Conservation (phyloP, 306 rosid genomes). For the Cicer judaicum region DNA sequence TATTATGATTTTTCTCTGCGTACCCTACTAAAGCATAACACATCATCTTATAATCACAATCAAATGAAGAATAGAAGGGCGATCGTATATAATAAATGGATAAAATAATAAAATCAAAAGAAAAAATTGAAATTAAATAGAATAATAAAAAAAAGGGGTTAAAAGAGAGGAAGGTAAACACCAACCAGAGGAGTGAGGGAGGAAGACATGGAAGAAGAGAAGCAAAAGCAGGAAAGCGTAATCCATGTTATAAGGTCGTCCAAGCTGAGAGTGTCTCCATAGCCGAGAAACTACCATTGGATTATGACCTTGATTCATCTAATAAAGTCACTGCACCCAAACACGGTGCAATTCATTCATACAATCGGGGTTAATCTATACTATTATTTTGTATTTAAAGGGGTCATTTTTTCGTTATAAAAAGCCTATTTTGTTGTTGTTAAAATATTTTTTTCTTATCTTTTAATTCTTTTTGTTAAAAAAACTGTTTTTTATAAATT, state of each 20-base stretch:
- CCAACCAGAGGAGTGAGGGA: conserved; percentile 57
- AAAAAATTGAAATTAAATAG: neutral
- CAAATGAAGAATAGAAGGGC: conserved; percentile 8
- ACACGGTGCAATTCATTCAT: conserved; percentile 22
- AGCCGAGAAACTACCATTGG: conserved; percentile 35
- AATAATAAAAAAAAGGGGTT: neutral
- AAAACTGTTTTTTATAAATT: too few relatives aligned
- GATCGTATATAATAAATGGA: neutral
- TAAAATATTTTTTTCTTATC: too few relatives aligned
- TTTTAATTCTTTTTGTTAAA: too few relatives aligned
- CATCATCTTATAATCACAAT: neutral
- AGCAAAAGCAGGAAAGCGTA: conserved; percentile 53
- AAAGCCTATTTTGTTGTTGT: too few relatives aligned
- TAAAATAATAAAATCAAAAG: conserved; percentile 25
- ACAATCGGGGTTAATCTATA: too few relatives aligned
- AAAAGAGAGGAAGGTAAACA: conserved; percentile 22
- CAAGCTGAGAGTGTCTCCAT: conserved; percentile 40
- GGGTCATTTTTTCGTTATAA: too few relatives aligned
- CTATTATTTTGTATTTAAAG: too few relatives aligned
- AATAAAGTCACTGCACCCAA: conserved; percentile 28
- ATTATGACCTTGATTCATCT: conserved; percentile 33
- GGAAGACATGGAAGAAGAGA: conserved; percentile 56
- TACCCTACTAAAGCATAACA: neutral
- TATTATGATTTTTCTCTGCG: neutral
- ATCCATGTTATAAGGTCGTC: conserved; percentile 53